Evolutionary conservation across 2,329 filamentous ascomycete species (phyloP), one percentile per base, ranked within the genome.

Genomic region (Peltaster fructicola): DNA sequence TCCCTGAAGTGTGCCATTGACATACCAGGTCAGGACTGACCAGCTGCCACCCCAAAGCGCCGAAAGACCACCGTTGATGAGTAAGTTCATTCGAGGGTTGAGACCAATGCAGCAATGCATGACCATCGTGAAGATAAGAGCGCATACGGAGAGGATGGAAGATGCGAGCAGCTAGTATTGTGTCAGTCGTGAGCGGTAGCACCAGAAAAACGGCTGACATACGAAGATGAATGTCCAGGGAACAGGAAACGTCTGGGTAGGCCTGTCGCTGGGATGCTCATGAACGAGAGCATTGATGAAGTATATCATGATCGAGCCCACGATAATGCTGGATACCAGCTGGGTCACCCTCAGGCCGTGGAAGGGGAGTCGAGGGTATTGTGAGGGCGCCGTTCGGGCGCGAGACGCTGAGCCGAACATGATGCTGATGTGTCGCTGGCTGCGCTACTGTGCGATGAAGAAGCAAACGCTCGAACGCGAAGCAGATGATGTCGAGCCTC

Each of bases 191-290:
- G 15, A 18, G 10, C 7, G 17, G 23, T 12, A 14, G 24, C n/a
- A 9, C 6, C 9, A 20, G 18, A 11, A 20, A 20, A 20, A 20
- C 9, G n/a, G 18, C 9, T 9, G 4, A 8, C 4, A 33, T 54
- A 70, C 65, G 31, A 69, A 47, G 10, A 70, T 52, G 39, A 71
- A 71, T 3, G 65, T 65, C 59, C 63, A 70, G 1, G 67, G 67
- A n/a, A n/a, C n/a, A n/a, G n/a, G n/a, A n/a, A n/a, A n/a, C 3
- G 65, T 48, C 22, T 52, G 54, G 45, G 58, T 65, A n/a, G n/a
- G n/a, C n/a, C n/a, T n/a, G n/a, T n/a, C n/a, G n/a, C n/a, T n/a
- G n/a, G n/a, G n/a, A 23, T 57, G 45, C 32, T 63, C 61, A 21
- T 53, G 49, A 11, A 53, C 53, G 12, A 71, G 53, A 34, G 67